Evolutionary conservation across 2,329 filamentous ascomycete species (phyloP), one percentile per base, ranked within the genome.

Genomic region (Fusarium oligoseptatum): DNA sequence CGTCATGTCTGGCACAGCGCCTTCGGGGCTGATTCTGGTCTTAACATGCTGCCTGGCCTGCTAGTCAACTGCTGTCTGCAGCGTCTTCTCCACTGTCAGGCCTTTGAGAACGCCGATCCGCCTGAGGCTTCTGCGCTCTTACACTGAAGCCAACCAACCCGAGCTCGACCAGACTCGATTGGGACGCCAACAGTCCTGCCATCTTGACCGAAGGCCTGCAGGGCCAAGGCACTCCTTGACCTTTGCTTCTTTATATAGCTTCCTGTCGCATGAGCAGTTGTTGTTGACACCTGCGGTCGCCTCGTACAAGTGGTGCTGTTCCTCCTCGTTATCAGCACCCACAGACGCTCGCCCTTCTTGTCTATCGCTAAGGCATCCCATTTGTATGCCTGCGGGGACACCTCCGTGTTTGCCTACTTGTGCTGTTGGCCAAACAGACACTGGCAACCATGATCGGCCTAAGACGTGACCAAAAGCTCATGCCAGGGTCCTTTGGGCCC

Each of bases 401-500:
- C 10, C 60, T 64, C 29, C 11, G 20, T n/a, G 24, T 55, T 32
- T 48, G 39, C 43, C 37, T 52, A 29, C 43, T 48, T 50, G 34
- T 48, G 37, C n/a, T 56, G 41, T 22, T 52, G 17, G 34, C 39
- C 27, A 24, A 34, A 41, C 50, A 57, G 20, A 8, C 43, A 55
- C 41, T 56, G 55, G 27, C 39, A 65, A 65, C 67, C 20, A 68
- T 66, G 55, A 39, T 71, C 48, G 48, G 45, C 56, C 62, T 76
- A 39, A 72, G 63, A 34, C 72, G 63, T 43, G 66, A 72, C 27
- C 70, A 67, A 29, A 72, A 64, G 27, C 64, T 78, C 27, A 80
- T 81, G 74, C 80, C 81, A 12, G 78, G 78, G 6, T 72, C 80
- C 14, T 82, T 81, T 45, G 68, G 74, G 15, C 76, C 81, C 8